Conservation (phyloP, 2,329 filamentous ascomycete species). For the Penicillium griseofulvum region DNA sequence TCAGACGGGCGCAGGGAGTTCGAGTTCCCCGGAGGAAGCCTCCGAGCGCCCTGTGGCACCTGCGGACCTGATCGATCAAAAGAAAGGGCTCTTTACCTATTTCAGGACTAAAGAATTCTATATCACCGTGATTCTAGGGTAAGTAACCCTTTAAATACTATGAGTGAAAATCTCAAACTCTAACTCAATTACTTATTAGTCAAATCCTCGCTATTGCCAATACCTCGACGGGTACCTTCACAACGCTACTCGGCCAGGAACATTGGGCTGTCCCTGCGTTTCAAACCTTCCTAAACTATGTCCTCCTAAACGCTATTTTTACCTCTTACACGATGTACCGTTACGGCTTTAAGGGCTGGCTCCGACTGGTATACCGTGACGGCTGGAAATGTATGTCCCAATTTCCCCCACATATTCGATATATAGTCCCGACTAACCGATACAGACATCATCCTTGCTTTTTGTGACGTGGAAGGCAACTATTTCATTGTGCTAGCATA, state of each 20-base stretch:
- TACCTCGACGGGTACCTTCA: conserved; percentile 89
- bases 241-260: conserved; percentile 64
- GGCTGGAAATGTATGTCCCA: conserved; percentile 72
- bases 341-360: conserved; percentile 73
- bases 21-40: conserved; percentile 13
- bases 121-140: conserved; percentile 73
- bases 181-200: conserved; percentile 34
- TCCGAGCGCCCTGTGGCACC: conserved; percentile 16
- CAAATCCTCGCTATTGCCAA: conserved; percentile 87
- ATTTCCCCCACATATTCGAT: neutral
- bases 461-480: conserved; percentile 94
- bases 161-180: neutral
- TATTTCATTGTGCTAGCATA: conserved; percentile 97
- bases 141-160: conserved; percentile 25
- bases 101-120: conserved; percentile 84
- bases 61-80: conserved; percentile 42
- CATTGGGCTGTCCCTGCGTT: conserved; percentile 87
- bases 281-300: conserved; percentile 94
- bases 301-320: conserved; percentile 78
- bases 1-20: conserved; percentile 13
- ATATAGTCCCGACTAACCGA: neutral
- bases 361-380: conserved; percentile 61
- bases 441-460: conserved; percentile 75
- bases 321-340: conserved; percentile 73
- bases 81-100: conserved; percentile 63